phyloP scores from a whole-genome alignment of 768 basidiomycete genomes.

The Dictyophora rubrovolvata region DNA sequence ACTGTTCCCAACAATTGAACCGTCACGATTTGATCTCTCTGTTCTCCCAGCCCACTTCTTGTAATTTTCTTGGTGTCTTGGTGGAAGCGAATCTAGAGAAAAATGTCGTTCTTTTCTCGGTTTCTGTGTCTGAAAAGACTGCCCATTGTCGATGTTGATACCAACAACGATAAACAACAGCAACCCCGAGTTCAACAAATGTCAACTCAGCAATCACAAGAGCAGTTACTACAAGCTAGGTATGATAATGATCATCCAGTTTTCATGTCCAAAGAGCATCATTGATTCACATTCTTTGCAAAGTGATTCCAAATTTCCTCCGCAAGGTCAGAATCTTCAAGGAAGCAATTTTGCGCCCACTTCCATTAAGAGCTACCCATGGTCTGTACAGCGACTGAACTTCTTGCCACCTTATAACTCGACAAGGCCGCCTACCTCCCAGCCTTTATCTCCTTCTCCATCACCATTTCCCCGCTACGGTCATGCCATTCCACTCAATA shows the following conservation, averaged over 20 bases:
- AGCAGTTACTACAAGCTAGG: constrained; percentile 5
- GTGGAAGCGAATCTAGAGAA: too few relatives aligned
- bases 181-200: constrained; percentile 21
- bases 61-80: too few relatives aligned
- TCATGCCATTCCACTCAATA: constrained; percentile 75
- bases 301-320: constrained; percentile 14
- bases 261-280: too few relatives aligned
- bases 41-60: too few relatives aligned
- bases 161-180: too few relatives aligned
- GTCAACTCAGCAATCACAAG: constrained; percentile 20
- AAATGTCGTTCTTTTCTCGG: too few relatives aligned
- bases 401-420: constrained; percentile 59
- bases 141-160: too few relatives aligned
- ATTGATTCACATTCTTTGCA: too few relatives aligned
- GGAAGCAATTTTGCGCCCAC: neutral
- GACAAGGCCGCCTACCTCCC: constrained; percentile 46
- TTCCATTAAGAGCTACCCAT: constrained; percentile 58
- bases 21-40: too few relatives aligned
- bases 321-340: constrained; percentile 3
- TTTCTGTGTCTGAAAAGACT: too few relatives aligned
- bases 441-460: constrained; percentile 58
- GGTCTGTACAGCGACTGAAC: constrained; percentile 66
- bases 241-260: neutral
- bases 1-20: too few relatives aligned
- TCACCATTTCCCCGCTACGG: constrained; percentile 96